These are phyloP conservation scores for Ogataea zsoltii DNA, from an alignment of 805 yeast species.

Conservation along the genomic window DNA sequence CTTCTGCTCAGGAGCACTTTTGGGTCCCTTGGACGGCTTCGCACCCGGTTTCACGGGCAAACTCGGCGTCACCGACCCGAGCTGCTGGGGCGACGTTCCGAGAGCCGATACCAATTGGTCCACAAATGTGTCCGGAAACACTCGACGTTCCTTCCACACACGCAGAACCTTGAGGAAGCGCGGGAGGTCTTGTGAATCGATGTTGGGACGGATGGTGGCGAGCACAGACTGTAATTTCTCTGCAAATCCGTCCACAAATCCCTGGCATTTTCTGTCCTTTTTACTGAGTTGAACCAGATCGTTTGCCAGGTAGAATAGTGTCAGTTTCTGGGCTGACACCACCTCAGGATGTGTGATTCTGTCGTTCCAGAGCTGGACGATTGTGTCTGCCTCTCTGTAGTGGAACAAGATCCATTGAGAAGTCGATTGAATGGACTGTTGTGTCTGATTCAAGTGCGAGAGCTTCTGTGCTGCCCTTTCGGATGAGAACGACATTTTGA, in stretches of 20 bases:
- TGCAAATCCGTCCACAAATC: constrained; percentile 60
- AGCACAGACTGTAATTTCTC: constrained; percentile 46
- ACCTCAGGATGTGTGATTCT: constrained; percentile 14
- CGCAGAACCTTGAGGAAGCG: constrained; percentile 51
- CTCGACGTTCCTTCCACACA: constrained; percentile 58
- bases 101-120: constrained; percentile 14
- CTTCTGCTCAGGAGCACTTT: constrained; percentile 10
- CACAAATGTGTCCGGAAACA: constrained; percentile 37
- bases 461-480: constrained; percentile 51
- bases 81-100: constrained; percentile 5
- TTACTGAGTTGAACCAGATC: constrained; percentile 81
- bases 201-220: constrained; percentile 30
- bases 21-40: background rate
- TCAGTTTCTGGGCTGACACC: constrained; percentile 40
- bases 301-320: constrained; percentile 70
- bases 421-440: constrained; percentile 70
- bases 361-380: constrained; percentile 54
- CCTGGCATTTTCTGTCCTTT: constrained; percentile 54
- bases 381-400: constrained; percentile 53
- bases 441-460: constrained; percentile 54
- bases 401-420: constrained; percentile 74
- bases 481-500: constrained; percentile 50
- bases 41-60: constrained; percentile 3
- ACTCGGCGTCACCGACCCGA: constrained; percentile 4
- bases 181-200: constrained; percentile 29